These are phyloP conservation scores for Teunomyces lycoperdinae DNA, from an alignment of 805 yeast species.

Conservation along the genomic window DNA sequence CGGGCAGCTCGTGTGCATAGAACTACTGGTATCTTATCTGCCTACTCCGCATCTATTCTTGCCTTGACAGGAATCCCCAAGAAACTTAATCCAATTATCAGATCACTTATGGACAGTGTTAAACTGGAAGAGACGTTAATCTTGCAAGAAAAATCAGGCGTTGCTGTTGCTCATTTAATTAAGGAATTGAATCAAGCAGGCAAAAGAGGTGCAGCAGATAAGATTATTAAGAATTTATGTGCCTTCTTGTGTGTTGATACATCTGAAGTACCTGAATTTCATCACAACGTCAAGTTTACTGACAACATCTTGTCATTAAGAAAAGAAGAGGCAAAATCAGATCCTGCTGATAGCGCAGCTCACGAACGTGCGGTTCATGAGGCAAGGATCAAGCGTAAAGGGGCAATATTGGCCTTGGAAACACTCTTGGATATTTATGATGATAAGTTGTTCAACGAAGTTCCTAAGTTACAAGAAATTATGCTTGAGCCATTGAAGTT, in stretches of 20 bases:
- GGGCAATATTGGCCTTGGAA: constrained; percentile 73
- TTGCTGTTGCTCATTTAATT: constrained; percentile 63
- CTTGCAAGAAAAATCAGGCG: constrained; percentile 71
- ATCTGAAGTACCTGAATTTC: constrained; percentile 90
- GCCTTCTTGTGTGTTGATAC: constrained; percentile 95
- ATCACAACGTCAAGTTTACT: constrained; percentile 53
- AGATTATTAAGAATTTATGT: constrained; percentile 85
- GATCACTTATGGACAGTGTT: constrained; percentile 89
- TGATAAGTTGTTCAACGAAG: constrained; percentile 49
- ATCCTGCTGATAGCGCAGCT: constrained; percentile 57
- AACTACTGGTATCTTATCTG: constrained; percentile 61
- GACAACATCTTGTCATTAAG: constrained; percentile 67
- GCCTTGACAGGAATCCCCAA: constrained; percentile 69
- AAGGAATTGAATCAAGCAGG: constrained; percentile 52
- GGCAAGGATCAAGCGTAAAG: constrained; percentile 80
- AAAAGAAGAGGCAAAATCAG: constrained; percentile 70
- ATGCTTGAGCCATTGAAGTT: constrained; percentile 64
- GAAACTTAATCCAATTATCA: constrained; percentile 83
- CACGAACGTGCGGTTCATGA: constrained; percentile 64
- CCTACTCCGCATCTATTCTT: constrained; percentile 72
- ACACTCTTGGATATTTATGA: constrained; percentile 54
- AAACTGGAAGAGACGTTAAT: constrained; percentile 67
- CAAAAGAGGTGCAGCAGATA: constrained; percentile 77
- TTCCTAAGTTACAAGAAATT: constrained; percentile 64
- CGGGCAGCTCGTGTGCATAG: constrained; percentile 48